Evolutionary conservation across 495 filamentous ascomycete species (phyloP).

Genomic region (Xylaria sp.): DNA sequence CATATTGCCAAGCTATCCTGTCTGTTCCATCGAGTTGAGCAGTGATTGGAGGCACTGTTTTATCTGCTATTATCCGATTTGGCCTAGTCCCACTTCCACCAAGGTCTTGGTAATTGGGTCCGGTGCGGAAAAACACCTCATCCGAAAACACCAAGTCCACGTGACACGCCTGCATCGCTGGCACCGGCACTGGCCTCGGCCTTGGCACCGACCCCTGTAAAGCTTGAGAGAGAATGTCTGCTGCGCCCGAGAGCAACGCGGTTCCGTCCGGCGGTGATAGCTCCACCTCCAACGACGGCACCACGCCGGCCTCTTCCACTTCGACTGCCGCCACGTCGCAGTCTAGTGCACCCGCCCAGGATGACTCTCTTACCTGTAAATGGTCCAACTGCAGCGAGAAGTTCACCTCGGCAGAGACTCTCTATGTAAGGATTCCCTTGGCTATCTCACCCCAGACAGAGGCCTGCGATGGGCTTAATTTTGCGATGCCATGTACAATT

Average conservation of each 20-base stretch:
- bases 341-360: conserved; percentile 40
- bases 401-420: conserved; percentile 76
- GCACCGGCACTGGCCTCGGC: background rate
- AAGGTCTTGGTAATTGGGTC: conserved; percentile 12
- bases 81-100: conserved; percentile 19
- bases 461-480: background rate
- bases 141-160: conserved; percentile 1
- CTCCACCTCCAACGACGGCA: conserved; percentile 50
- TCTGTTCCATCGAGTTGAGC: conserved; percentile 30
- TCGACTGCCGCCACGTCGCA: conserved; percentile 49
- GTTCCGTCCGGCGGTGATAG: conserved; percentile 41
- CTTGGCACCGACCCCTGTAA: background rate
- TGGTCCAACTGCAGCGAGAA: conserved; percentile 88
- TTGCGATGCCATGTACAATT: background rate
- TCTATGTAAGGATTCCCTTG: conserved; percentile 75
- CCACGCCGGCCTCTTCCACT: conserved; percentile 51
- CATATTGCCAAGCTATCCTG: conserved; percentile 19
- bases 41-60: conserved; percentile 16
- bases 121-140: background rate
- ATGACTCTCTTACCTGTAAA: conserved; percentile 78
- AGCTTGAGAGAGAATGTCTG: conserved; percentile 32
- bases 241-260: conserved; percentile 38
- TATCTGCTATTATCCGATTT: conserved; percentile 12
- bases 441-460: conserved; percentile 7
- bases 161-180: conserved; percentile 6